Percentiles rank a stretch among this genome's conserved stretches.
Evolutionary conservation across 164 flowering plant species (phyloP).

Genomic region (Paratinospora sagittata): DNA sequence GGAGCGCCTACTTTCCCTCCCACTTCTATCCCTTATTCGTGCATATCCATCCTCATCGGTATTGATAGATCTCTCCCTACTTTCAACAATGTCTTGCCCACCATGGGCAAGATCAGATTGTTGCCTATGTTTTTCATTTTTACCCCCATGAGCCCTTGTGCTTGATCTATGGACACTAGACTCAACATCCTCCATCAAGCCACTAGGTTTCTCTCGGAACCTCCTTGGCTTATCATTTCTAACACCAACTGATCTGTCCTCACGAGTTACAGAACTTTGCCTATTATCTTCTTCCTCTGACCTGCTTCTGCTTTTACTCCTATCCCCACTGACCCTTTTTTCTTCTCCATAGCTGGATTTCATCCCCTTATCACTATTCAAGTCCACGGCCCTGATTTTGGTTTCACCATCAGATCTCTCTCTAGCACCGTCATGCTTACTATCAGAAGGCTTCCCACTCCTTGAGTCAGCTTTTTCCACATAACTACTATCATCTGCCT

Average conservation of each 20-base stretch:
- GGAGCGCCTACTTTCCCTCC: constrained; percentile 41
- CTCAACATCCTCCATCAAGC: constrained; percentile 24
- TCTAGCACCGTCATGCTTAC: constrained; percentile 41
- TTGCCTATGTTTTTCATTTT: constrained; percentile 50
- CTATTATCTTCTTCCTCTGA: constrained; percentile 52
- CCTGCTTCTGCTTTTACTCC: constrained; percentile 44
- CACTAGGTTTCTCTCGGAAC: constrained; percentile 18
- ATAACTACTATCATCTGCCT: constrained; percentile 37
- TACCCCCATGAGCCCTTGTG: constrained; percentile 37
- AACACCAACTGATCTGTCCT: constrained; percentile 33
- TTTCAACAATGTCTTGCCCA: constrained; percentile 38
- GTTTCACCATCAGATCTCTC: constrained; percentile 45
- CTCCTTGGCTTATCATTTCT: constrained; percentile 28
- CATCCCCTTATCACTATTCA: constrained; percentile 36
- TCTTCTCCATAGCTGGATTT: constrained; percentile 59
- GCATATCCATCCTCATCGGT: constrained; percentile 49
- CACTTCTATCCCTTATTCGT: constrained; percentile 45
- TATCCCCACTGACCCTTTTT: constrained; percentile 49
- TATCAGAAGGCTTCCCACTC: constrained; percentile 48
- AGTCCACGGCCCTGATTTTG: constrained; percentile 39
- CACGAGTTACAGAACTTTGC: constrained; percentile 32
- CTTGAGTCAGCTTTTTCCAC: constrained; percentile 42
- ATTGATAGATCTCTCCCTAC: constrained; percentile 41
- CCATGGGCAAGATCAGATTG: constrained; percentile 31
- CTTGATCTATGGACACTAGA: constrained; percentile 19